Evolutionary conservation across 108 stramenopile species (phyloP), one percentile per base, ranked within the genome.

Genomic region (Parietichytrium sp.): DNA sequence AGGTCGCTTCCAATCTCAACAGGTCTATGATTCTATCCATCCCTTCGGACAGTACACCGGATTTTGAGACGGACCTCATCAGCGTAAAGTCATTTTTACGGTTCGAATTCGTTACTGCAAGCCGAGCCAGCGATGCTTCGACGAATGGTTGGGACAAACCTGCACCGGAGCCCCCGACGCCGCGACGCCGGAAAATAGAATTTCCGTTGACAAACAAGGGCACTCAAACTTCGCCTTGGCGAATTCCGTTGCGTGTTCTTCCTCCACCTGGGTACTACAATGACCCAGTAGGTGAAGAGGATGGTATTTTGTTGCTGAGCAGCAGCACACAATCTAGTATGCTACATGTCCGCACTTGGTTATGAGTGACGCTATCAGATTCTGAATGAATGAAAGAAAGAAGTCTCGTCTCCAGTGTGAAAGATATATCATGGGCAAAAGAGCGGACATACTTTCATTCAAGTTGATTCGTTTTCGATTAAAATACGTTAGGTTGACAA

Each of bases 251-350:
- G 23, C 36, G 45, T n/a, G 42, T 72, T n/a, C 20, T 72, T 33
- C 61, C 61, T 7, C 61, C 61, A 6, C 45, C 45, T 27, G 61
- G n/a, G n/a, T n/a, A n/a, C n/a, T n/a, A n/a, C n/a, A n/a, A n/a
- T n/a, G n/a, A n/a, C 15, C 38, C 36, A 27, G 3, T n/a, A n/a
- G 29, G 6, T 25, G 10, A 72, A 33, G 61, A 72, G 1, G 45
- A 42, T 25, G 61, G 61, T n/a, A 72, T 72, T 25, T 42, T 72
- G 8, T 45, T 72, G 61, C 45, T 72, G 61, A 72, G 61, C 45
- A 72, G 61, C 61, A 72, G 61, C 61, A 72, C 61, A 20, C 61
- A 72, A 25, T 16, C 61, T 15, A 45, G 38, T 42, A 72, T 72
- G 61, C 42, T 72, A 12, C 61, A 72, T 72, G 61, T 72, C n/a